Evolutionary conservation across 208 protist genomes (phyloP).

Genomic region (Leishmania braziliensis): DNA sequence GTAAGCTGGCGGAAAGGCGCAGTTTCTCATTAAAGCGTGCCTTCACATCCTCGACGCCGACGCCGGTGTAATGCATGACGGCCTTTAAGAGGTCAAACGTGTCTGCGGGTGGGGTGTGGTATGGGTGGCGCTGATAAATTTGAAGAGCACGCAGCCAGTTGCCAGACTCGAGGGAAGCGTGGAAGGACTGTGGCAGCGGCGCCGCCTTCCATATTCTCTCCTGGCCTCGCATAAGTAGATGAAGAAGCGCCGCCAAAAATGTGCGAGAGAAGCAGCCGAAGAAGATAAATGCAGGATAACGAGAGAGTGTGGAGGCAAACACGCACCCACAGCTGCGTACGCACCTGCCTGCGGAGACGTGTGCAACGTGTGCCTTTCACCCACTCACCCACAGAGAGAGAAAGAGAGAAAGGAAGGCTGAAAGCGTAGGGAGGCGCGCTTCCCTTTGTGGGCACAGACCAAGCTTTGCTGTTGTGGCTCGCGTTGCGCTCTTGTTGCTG

Average conservation of each 20-base stretch:
- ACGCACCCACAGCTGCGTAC: background rate
- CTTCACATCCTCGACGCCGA: conserved; percentile 86
- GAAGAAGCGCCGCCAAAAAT: background rate
- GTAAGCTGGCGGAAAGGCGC: conserved; percentile 68
- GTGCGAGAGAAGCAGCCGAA: background rate
- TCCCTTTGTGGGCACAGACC: background rate
- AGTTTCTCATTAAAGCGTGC: conserved; percentile 88
- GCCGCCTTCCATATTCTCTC: conserved; percentile 84
- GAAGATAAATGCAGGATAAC: background rate
- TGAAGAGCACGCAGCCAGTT: conserved; percentile 82
- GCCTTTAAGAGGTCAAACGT: conserved; percentile 84
- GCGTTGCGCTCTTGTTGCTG: background rate
- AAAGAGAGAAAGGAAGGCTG: background rate
- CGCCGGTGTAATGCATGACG: conserved; percentile 84
- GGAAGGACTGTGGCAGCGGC: conserved; percentile 78
- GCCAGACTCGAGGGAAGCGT: conserved; percentile 75
- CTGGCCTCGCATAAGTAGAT: background rate
- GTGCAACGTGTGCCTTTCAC: background rate
- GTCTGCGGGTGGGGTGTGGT: conserved; percentile 86
- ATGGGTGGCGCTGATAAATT: conserved; percentile 85
- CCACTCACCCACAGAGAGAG: background rate
- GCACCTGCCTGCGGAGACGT: background rate
- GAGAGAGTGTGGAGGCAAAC: background rate
- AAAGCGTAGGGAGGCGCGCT: background rate
- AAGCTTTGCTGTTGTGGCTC: background rate